Percentiles rank a stretch among this genome's conserved stretches.
Evolutionary conservation across 257 asterid genomes (phyloP).

Genomic region (Eustoma russellianum): DNA sequence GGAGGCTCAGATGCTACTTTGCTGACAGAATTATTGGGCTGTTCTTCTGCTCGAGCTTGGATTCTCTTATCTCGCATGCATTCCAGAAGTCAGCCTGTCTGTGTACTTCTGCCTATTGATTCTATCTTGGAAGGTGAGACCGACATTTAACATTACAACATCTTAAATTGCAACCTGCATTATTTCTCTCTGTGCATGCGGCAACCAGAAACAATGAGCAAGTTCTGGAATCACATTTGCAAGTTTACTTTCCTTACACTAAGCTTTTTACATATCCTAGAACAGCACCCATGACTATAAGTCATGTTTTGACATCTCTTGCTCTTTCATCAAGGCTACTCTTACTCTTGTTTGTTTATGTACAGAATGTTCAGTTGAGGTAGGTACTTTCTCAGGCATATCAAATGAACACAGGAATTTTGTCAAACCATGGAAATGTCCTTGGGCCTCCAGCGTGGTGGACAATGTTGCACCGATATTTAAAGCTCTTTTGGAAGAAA

Average conservation of each 20-base stretch:
- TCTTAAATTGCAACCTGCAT: background rate
- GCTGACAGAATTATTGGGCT: conserved; percentile 47
- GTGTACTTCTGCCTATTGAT: conserved; percentile 52
- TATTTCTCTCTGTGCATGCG: too few relatives aligned
- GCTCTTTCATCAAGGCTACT: conserved; percentile 7
- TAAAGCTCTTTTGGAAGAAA: conserved; percentile 61
- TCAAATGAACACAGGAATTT: conserved; percentile 32
- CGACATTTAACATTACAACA: background rate
- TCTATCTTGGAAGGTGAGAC: conserved; percentile 51
- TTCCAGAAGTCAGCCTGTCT: conserved; percentile 52
- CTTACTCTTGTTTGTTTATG: conserved; percentile 3
- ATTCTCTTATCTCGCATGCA: conserved; percentile 70
- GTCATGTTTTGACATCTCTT: too few relatives aligned
- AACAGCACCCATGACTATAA: too few relatives aligned
- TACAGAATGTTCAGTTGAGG: conserved; percentile 42
- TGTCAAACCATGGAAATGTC: conserved; percentile 72
- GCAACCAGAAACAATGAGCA: too few relatives aligned
- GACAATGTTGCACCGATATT: conserved; percentile 79
- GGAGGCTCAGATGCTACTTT: conserved; percentile 58
- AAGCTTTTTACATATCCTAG: too few relatives aligned
- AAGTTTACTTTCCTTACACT: too few relatives aligned
- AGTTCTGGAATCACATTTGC: too few relatives aligned
- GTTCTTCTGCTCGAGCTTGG: conserved; percentile 64
- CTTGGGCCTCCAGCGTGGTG: conserved; percentile 67
- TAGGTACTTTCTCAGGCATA: conserved; percentile 27